Base-by-base conservation (phyloP, 2,329 filamentous ascomycete species). In the Alternaria angustiovoidea region DNA sequence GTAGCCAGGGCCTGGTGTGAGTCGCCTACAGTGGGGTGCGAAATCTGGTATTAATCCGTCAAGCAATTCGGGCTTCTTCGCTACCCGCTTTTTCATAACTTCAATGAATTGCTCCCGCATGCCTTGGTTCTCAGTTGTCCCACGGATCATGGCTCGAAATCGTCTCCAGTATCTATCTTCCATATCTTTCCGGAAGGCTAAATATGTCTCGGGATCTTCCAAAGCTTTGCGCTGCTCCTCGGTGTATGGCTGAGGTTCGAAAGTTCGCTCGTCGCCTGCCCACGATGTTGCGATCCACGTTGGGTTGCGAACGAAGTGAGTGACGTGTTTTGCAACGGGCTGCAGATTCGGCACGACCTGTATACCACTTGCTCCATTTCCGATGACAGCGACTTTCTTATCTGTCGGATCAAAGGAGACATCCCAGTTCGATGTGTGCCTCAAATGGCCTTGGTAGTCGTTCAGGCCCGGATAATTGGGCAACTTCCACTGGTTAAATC, bases 301-400 rank as follows among this genome's bases (percentile, higher is more conserved):
- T 86, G 11, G 88, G 84, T 22, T 75, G 86, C 88, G 78, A 86
- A 89, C 63, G 87, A 86, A 55, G 73, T 82, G 38, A 87, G 57
- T 75, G 32, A 77, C 36, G 75, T 82, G 7, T 82, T 52, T 81
- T 81, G 75, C 65, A 86, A 87, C 64, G 0, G 82, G 82, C 4
- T 83, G 87, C 77, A 85, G 83, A 41, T 86, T 86, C 56, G 91
- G 88, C 1, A 84, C 82, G 51, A 89, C 83, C 65, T 90, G 88
- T 1, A 90, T 84, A 0, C 88, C 88, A 0, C 86, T 86, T 0
- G 88, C 85, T 6, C 88, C 88, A 0, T 87, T 90, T 12, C 88
- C 88, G 46, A 91, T 86, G 54, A 90, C 83, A 7, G 85, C 88
- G 47, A 86, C 82, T 9, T 81, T 82, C 70, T 90, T 90, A 62